Conservation (phyloP, 805 yeast species). For the Candida chilensis region DNA sequence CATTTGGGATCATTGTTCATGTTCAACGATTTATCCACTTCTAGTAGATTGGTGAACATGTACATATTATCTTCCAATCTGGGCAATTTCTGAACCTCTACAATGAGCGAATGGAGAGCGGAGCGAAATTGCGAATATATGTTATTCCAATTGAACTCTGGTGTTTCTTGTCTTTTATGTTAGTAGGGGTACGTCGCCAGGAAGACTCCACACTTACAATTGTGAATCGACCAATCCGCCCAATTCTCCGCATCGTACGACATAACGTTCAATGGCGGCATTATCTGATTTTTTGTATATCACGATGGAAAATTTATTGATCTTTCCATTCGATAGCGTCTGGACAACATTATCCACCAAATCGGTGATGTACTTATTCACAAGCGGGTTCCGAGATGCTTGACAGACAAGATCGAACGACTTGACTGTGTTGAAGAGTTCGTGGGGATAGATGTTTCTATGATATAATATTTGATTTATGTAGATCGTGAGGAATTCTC, state of each 20-base stretch:
- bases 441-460: conserved; percentile 42
- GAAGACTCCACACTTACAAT: conserved; percentile 2
- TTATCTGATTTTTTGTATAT: conserved; percentile 19
- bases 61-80: too few relatives aligned
- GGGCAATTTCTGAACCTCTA: conserved; percentile 14
- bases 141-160: conserved; percentile 18
- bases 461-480: conserved; percentile 47
- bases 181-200: conserved; percentile 2
- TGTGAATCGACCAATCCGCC: conserved; percentile 10
- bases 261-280: conserved; percentile 27
- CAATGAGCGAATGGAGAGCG: conserved; percentile 18
- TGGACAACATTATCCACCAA: conserved; percentile 19
- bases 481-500: conserved; percentile 42
- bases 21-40: conserved; percentile 1
- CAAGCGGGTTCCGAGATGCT: conserved; percentile 35
- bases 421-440: conserved; percentile 32
- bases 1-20: background rate
- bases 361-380: conserved; percentile 31
- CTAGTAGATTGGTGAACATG: background rate
- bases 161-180: background rate
- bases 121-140: conserved; percentile 19
- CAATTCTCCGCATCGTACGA: conserved; percentile 20
- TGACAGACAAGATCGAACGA: conserved; percentile 32
- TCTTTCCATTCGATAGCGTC: conserved; percentile 11
- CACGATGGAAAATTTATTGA: conserved; percentile 23